phyloP scores from a whole-genome alignment of 2,329 filamentous ascomycete genomes.

The Basipetospora chlamydospora region DNA sequence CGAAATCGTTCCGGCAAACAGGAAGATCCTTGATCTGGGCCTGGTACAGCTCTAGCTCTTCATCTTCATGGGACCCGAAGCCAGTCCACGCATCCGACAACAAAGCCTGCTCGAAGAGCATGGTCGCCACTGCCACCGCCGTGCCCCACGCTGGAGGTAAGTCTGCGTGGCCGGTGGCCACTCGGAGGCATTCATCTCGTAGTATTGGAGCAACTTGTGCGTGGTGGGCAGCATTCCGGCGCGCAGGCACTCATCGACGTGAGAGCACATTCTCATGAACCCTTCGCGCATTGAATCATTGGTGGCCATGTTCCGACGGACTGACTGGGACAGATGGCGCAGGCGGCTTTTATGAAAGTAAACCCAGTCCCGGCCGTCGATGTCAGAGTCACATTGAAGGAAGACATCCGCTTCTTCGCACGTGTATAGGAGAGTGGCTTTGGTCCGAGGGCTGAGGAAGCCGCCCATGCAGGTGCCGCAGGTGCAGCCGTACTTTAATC shows the following conservation, averaged over 20 bases:
- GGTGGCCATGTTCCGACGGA: not conserved
- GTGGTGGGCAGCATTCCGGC: not conserved
- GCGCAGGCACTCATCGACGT: not conserved
- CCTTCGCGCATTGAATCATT: not conserved
- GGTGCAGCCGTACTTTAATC: not conserved
- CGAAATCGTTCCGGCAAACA: not conserved
- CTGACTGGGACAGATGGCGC: no score
- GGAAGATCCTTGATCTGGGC: not conserved
- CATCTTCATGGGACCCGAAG: no score
- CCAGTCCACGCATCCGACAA: not conserved
- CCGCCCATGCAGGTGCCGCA: not conserved
- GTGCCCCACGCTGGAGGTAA: not conserved
- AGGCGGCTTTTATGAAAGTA: no score
- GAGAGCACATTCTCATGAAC: not conserved
- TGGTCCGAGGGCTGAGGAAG: constrained; percentile 1
- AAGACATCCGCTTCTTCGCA: no score
- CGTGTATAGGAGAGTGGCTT: no score
- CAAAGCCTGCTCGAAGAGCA: not conserved
- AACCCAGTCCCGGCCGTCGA: no score
- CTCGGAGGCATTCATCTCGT: not conserved
- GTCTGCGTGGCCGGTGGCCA: not conserved
- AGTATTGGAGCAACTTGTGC: not conserved
- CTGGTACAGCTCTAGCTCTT: no score
- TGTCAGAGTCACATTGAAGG: no score
- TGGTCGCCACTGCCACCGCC: not conserved